Evolutionary conservation across 805 yeast genomes (phyloP).

Genomic region (Saccharomycopsis fibuligera): DNA sequence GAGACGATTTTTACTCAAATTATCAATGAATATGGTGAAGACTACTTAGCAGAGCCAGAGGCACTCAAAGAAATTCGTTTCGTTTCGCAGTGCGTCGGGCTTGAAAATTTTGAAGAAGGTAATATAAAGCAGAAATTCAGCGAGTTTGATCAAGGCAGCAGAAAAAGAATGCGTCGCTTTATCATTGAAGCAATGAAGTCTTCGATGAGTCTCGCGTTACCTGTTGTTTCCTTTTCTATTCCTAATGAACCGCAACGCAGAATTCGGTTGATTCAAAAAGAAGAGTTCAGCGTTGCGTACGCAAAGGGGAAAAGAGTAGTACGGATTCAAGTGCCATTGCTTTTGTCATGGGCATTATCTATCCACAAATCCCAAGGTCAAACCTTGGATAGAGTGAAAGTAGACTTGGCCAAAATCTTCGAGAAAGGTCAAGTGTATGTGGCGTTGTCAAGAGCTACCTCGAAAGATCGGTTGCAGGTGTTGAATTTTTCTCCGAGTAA

Average conservation of each 20-base stretch:
- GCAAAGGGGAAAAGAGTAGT: conserved; percentile 63
- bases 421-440: conserved; percentile 84
- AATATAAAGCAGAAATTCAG: not conserved
- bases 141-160: not conserved
- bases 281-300: conserved; percentile 58
- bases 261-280: conserved; percentile 31
- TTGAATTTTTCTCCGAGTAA: conserved; percentile 53
- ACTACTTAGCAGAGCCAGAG: conserved; percentile 25
- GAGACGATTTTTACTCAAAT: conserved; percentile 24
- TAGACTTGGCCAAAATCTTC: conserved; percentile 59
- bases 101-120: conserved; percentile 13
- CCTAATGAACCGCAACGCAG: conserved; percentile 49
- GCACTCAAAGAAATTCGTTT: conserved; percentile 28
- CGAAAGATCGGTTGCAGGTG: conserved; percentile 58
- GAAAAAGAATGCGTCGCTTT: not conserved
- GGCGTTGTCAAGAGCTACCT: conserved; percentile 72
- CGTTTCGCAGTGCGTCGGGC: conserved; percentile 29
- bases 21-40: conserved; percentile 23
- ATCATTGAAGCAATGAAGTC: conserved; percentile 22
- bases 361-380: conserved; percentile 86
- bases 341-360: conserved; percentile 77
- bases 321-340: conserved; percentile 60
- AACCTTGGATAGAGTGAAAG: conserved; percentile 63
- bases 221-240: conserved; percentile 69
- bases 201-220: conserved; percentile 46